Evolutionary conservation across 129 eudicot genomes (phyloP), one percentile per base, ranked within the genome.

Genomic region (Solidago caesia): DNA sequence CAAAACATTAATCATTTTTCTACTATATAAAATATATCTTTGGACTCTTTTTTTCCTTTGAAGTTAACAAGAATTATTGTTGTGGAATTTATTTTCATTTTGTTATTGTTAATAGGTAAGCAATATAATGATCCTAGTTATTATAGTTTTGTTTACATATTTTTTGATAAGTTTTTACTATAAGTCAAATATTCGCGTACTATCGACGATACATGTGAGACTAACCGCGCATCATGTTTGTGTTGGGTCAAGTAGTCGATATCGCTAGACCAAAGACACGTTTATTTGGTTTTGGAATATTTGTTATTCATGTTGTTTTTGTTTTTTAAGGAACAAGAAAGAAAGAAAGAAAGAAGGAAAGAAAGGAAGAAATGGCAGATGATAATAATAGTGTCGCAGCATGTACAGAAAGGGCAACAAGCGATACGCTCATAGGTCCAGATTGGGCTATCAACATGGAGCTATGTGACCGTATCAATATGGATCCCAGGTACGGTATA

Each of bases 341-440:
- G 64, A 33, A 27, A 65, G 73, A 60, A 64, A 79, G 39, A 21
- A 21, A 21, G 39, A 1, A 13, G 58, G 53, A 48, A 10, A 53
- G 4, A 47, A 41, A 59, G 52, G n/a, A 27, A 65, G 73, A 60
- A 64, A 79, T 72, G 82, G 67, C 82, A 72, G 57, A 48, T 44
- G 60, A 55, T 27, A 73, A 42, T 10, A 71, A 10, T 67, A 87
- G 78, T 71, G 68, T 89, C 9, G 96, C 89, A 43, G 90, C 96
- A 26, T 73, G 84, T 88, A 96, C 92, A 26, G 98, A 92, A 78
- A 92, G 98, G 83, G 98, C 98, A 44, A 89, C 96, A 46, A 92
- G 90, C 79, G 96, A 92, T 72, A 47, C 75, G 90, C 73, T 89
- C 73, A 86, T 83, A 75, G 98, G 96, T 84, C 98, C 96, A 14